Base-by-base conservation (phyloP, 768 basidiomycete genomes). In the Tephrocybe sp. region DNA sequence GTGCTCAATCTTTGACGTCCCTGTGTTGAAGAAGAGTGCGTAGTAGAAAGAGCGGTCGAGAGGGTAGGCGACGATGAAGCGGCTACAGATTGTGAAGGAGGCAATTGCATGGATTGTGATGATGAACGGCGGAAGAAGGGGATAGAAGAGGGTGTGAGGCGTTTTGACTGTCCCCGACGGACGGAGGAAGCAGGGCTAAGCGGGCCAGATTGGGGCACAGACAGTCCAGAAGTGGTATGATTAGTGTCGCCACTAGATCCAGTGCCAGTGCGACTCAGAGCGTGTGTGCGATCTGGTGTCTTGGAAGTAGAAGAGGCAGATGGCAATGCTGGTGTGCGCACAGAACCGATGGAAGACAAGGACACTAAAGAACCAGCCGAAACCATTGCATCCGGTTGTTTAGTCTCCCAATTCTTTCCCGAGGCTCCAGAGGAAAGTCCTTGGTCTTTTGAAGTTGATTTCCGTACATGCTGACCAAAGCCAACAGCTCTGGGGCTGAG, bases 71-170 rank as follows among this genome's bases (percentile, higher is more conserved):
- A 76, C 9, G 80, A 74, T 11, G 87, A 77, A 4, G 79, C 71
- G 8, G 74, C 65, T 3, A 73, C 72, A 9, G 71, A 67, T 13
- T 75, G 66, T 22, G 75, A 61, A 6, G 80, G 71, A 16, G 83
- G 78, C 21, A 84, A 65, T 54, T 90, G 86, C 78, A 90, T 86
- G 12, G 88, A 90, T 61, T 92, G 88, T 6, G 93, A 94, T 22
- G 90, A 89, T 7, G 91, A 92, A 29, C 93, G 86, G 37, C 91
- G 82, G 73, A 95, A 94, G 69, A 95, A 95, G 2, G 93, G 93
- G 51, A 95, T 95, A 12, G 91, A 89, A 22, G 91, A 93, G 1
- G 92, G 92, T 1, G 93, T 94, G 39, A 93, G 79, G 50, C 93
- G 84, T 64, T 86, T 92, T 16, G 83, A 83, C 49, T 84, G 82